These are phyloP conservation scores for Carallia brachiata DNA, from an alignment of 345 rosid species.

Conservation along the genomic window DNA sequence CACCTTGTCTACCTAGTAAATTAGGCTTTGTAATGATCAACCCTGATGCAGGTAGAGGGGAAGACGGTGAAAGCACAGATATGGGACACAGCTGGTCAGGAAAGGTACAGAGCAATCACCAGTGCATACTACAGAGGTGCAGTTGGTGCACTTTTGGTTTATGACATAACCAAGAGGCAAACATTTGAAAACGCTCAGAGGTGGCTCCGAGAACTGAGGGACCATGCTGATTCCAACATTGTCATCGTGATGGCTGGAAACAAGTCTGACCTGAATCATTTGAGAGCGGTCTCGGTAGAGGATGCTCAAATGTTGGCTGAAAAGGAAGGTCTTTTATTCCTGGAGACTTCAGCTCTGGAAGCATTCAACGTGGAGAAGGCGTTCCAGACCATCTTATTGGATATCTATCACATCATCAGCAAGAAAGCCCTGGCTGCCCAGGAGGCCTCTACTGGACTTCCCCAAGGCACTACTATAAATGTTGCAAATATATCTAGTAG, in stretches of 20 bases:
- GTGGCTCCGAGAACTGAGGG: slow-evolving; percentile 65
- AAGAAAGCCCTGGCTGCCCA: slow-evolving; percentile 62
- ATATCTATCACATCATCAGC: slow-evolving; percentile 57
- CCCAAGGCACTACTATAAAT: slow-evolving; percentile 68
- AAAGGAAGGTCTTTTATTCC: slow-evolving; percentile 47
- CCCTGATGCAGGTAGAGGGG: slow-evolving; percentile 51
- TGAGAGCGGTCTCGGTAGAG: slow-evolving; percentile 38
- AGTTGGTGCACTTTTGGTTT: slow-evolving; percentile 65
- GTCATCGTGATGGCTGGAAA: slow-evolving; percentile 73
- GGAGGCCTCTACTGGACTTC: slow-evolving; percentile 47
- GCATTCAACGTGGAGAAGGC: slow-evolving; percentile 59
- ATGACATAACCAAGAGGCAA: slow-evolving; percentile 65
- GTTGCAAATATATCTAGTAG: slow-evolving; percentile 50
- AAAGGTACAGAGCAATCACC: slow-evolving; percentile 68
- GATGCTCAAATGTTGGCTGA: slow-evolving; percentile 46
- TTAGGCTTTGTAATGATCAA: neutral
- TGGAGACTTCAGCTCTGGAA: slow-evolving; percentile 64
- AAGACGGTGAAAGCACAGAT: slow-evolving; percentile 74
- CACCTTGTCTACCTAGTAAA: no score
- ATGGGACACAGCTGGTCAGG: slow-evolving; percentile 78
- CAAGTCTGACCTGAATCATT: slow-evolving; percentile 61
- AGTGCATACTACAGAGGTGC: slow-evolving; percentile 75
- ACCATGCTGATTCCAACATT: slow-evolving; percentile 73
- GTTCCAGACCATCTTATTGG: slow-evolving; percentile 55
- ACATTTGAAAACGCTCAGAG: slow-evolving; percentile 59